phyloP scores from a whole-genome alignment of 176 grass and related monocot species.

The Carex myosuroides region DNA sequence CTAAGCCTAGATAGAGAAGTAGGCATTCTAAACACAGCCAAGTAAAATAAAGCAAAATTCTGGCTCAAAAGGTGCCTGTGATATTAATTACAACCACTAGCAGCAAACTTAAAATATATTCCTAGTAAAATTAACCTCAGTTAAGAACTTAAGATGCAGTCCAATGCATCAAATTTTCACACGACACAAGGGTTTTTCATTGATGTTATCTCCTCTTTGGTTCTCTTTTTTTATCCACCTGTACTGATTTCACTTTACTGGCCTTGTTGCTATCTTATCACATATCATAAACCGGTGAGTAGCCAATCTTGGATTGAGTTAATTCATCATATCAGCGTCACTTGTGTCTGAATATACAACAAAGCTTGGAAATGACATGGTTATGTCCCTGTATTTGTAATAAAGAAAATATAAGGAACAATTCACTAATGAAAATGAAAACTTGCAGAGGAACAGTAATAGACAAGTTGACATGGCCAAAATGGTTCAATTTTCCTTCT shows the following conservation, averaged over 20 bases:
- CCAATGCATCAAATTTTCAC: neutral
- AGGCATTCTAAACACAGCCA: neutral
- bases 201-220: neutral
- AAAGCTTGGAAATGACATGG: conserved; percentile 57
- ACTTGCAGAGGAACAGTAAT: neutral
- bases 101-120: neutral
- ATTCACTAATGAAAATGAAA: neutral
- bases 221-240: neutral
- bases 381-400: conserved; percentile 55
- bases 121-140: neutral
- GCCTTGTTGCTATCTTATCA: neutral
- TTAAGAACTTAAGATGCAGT: neutral
- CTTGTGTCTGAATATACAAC: conserved; percentile 36
- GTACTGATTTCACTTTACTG: neutral
- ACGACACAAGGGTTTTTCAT: neutral
- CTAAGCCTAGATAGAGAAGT: neutral
- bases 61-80: neutral
- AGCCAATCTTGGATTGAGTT: neutral
- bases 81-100: neutral
- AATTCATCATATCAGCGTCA: conserved; percentile 15
- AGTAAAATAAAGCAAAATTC: neutral
- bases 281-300: neutral
- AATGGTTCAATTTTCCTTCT: neutral
- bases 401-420: neutral
- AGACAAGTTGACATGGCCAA: no score